Percentiles rank a stretch among this genome's conserved stretches.
These are phyloP conservation scores for Microascus cirrosus DNA, from an alignment of 2,329 filamentous ascomycete genomes.

Conservation along the genomic window DNA sequence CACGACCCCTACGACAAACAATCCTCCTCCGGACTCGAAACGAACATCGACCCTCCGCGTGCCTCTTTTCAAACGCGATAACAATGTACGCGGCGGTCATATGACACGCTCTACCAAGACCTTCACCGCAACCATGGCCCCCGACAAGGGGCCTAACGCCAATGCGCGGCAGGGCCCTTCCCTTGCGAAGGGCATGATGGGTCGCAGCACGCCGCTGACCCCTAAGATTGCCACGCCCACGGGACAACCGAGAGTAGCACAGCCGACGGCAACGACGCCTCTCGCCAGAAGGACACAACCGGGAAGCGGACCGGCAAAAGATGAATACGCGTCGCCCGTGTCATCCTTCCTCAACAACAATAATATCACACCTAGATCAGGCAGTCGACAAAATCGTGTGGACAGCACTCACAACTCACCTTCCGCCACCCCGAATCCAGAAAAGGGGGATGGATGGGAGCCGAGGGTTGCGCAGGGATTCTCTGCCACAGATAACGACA, in stretches of 20 bases:
- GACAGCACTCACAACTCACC: constrained; percentile 60
- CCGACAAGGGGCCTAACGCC: constrained; percentile 37
- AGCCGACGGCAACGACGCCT: constrained; percentile 21
- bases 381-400: constrained; percentile 58
- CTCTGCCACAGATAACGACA: background rate
- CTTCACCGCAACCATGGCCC: constrained; percentile 21
- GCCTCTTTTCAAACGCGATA: background rate
- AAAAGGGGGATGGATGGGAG: constrained; percentile 16
- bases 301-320: constrained; percentile 15
- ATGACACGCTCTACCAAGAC: constrained; percentile 5
- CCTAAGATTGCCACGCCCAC: constrained; percentile 39
- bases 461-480: background rate
- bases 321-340: constrained; percentile 41
- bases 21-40: background rate
- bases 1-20: background rate
- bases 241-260: constrained; percentile 22
- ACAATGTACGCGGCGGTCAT: constrained; percentile 2
- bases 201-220: constrained; percentile 30
- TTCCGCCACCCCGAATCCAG: constrained; percentile 42
- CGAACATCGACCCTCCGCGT: background rate
- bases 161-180: constrained; percentile 53
- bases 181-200: constrained; percentile 36
- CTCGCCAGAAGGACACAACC: constrained; percentile 18
- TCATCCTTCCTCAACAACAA: constrained; percentile 42
- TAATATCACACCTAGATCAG: constrained; percentile 72